Percentiles rank a stretch among this genome's conserved stretches.
Conservation (phyloP, 2,329 filamentous ascomycete species). For the Aureobasidium sp. region DNA sequence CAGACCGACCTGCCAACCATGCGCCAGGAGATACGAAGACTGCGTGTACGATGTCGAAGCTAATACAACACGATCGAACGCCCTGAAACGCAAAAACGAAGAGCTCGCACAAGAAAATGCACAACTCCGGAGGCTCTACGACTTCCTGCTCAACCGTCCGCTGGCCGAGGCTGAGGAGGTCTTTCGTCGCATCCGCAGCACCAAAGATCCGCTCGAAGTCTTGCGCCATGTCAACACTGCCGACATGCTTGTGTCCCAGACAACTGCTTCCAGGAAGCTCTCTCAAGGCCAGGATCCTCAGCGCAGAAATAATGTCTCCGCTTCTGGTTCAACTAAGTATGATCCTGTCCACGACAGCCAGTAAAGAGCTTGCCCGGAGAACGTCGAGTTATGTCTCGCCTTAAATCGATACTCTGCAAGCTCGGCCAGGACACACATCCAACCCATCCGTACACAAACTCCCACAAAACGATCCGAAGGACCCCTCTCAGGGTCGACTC, state of each 20-base stretch:
- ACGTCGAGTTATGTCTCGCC: too few species aligned
- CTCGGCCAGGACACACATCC: too few species aligned
- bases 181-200: slow-evolving; percentile 9
- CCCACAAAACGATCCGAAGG: neutral
- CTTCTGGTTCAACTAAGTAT: neutral
- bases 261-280: neutral
- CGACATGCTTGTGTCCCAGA: neutral
- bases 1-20: slow-evolving; percentile 3
- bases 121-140: slow-evolving; percentile 8
- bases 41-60: slow-evolving; percentile 16
- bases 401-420: too few species aligned
- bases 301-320: neutral
- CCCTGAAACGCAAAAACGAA: slow-evolving; percentile 17
- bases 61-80: slow-evolving; percentile 15
- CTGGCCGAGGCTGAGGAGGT: slow-evolving; percentile 3
- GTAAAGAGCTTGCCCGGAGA: neutral
- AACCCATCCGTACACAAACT: too few species aligned
- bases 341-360: slow-evolving; percentile 1
- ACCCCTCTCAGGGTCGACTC: too few species aligned
- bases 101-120: slow-evolving; percentile 14
- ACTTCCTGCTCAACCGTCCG: neutral
- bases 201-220: slow-evolving; percentile 2
- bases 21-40: neutral
- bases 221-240: slow-evolving; percentile 1
- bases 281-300: neutral